Conservation (phyloP, 2,329 filamentous ascomycete species). For the Nothophoma quercina region DNA sequence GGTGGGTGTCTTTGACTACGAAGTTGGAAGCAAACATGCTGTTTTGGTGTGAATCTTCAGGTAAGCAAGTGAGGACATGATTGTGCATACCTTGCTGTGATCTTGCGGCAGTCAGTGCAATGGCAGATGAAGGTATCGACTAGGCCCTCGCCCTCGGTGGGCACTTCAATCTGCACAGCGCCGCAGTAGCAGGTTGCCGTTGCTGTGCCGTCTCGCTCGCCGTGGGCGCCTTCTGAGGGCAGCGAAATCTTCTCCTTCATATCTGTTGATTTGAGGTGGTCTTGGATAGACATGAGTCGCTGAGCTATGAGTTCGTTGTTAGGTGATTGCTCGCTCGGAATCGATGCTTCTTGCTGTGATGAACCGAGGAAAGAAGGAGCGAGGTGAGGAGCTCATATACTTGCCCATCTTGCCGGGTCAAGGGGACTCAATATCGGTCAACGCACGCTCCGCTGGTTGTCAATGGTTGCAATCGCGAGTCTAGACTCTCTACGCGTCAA, state of each 20-base stretch:
- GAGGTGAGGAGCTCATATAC: conserved; percentile 4
- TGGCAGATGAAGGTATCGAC: conserved; percentile 65
- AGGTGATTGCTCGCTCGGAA: not conserved
- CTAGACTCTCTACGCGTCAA: not conserved
- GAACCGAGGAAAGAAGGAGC: no score
- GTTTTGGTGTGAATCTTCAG: not conserved
- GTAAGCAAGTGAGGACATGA: not conserved
- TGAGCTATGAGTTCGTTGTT: not conserved
- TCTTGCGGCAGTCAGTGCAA: conserved; percentile 63
- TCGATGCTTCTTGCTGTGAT: no score
- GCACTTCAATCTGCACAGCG: conserved; percentile 46
- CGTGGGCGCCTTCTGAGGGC: conserved; percentile 9
- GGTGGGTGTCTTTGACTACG: conserved; percentile 54
- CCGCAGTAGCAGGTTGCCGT: conserved; percentile 45
- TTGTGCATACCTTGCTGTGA: conserved; percentile 17
- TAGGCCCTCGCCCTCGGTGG: conserved; percentile 56
- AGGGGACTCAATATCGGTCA: not conserved
- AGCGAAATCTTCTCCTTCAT: conserved; percentile 10
- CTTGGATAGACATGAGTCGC: conserved; percentile 11
- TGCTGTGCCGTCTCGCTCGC: conserved; percentile 28
- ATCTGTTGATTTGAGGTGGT: conserved; percentile 5
- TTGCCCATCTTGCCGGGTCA: conserved; percentile 10
- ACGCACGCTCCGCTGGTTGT: not conserved
- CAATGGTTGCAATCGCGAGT: not conserved
- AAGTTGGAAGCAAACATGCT: conserved; percentile 67